Base-by-base conservation (phyloP, 2,329 filamentous ascomycete species). In the Botrytis aclada region DNA sequence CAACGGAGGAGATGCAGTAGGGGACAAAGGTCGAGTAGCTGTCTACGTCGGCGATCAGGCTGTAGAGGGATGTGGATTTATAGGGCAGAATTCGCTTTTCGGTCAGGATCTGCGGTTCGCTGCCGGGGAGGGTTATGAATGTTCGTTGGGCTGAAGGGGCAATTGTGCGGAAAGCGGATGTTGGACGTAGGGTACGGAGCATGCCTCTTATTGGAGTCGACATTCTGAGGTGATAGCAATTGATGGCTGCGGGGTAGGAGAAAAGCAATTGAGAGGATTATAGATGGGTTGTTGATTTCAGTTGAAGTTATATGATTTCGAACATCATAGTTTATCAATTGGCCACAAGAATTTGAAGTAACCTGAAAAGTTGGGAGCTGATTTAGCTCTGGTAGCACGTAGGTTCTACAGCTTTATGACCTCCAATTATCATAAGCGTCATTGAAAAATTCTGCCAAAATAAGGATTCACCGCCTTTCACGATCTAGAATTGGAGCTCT, bases 1-100 rank as follows among this genome's bases (percentile, higher is more conserved):
- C 94, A 74, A 86, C 87, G 54, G 93, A 95, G 63, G 85, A 86
- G 61, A 89, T 88, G 84, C 95, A 97, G 87, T 97, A 98, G 18
- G 96, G 96, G n/a, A 99, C 89, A 86, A 98, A 99, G 76, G 85
- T 82, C 54, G 87, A 85, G 88, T 99, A 99, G 75, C 89, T 89
- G 82, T 93, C 89, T 76, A 99, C 90, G 82, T 98, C 94, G 83
- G 94, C 90, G 82, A 99, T 95, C 71, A 98, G 88, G 77, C 86
- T 86, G 88, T 96, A 99, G 77, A 99, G 90, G 1, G 89, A 85
- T 7, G 83, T 79, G 45, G 89, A 85, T 0, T 90, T 84, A 85
- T 97, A 97, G 22, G 93, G 92, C 22, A 98, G 90, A 6, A 87
- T 92, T 74, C 94, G 92, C 32, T 87, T 86, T 18, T 94, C 94